Conservation (phyloP, 1,139 yeast genomes). For the Candida sp. region DNA sequence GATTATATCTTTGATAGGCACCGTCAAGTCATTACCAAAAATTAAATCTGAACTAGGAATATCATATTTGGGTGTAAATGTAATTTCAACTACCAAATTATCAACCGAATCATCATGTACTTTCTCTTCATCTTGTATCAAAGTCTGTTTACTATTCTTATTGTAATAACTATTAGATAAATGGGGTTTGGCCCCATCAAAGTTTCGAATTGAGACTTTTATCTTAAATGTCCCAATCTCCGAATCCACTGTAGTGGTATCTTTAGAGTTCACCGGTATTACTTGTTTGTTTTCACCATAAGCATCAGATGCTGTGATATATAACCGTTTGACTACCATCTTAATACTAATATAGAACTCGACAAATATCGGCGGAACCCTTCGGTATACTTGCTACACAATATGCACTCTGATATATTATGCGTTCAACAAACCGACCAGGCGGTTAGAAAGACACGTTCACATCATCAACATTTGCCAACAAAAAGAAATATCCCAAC, state of each 20-base stretch:
- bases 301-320: constrained; percentile 30
- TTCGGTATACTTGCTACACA: not conserved
- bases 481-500: too few species aligned
- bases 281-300: constrained; percentile 23
- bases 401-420: not conserved
- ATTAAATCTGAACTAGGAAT: constrained; percentile 50
- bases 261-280: constrained; percentile 45
- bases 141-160: constrained; percentile 23
- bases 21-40: constrained; percentile 69
- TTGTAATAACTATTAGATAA: constrained; percentile 30
- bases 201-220: constrained; percentile 39
- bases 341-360: constrained; percentile 1
- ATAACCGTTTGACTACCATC: constrained; percentile 28
- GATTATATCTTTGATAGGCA: constrained; percentile 56
- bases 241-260: constrained; percentile 31
- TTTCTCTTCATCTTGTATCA: constrained; percentile 8
- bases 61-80: constrained; percentile 36
- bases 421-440: too few species aligned
- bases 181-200: constrained; percentile 44
- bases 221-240: constrained; percentile 37
- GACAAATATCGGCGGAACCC: too few species aligned
- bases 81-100: constrained; percentile 33
- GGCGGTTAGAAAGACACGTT: too few species aligned
- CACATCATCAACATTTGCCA: too few species aligned
- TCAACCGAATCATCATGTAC: constrained; percentile 11